Percentiles rank a stretch among this genome's conserved stretches.
Evolutionary conservation across 352 stramenopile species (phyloP).

Genomic region (Pelagophyceae sp.): DNA sequence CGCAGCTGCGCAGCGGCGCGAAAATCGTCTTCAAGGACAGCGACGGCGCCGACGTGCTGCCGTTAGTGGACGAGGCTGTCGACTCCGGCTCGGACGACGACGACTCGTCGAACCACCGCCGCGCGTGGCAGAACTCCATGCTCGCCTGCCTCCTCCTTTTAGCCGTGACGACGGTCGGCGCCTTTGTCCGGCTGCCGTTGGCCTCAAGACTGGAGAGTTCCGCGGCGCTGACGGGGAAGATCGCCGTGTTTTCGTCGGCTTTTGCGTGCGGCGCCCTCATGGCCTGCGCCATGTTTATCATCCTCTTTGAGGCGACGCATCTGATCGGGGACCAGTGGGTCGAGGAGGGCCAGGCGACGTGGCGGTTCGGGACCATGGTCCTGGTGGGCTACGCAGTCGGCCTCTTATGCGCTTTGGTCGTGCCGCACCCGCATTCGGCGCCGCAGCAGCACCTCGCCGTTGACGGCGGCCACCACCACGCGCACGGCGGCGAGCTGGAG

Average conservation of each 20-base stretch:
- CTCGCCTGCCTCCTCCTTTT: no score
- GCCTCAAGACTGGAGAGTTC: no score
- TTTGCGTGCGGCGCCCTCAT: constrained; percentile 60
- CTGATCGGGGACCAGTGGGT: constrained; percentile 45
- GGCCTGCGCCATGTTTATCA: constrained; percentile 59
- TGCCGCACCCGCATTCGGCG: background rate
- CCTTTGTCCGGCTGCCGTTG: no score
- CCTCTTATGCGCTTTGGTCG: constrained; percentile 43
- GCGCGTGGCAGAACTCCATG: no score
- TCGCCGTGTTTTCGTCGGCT: constrained; percentile 32
- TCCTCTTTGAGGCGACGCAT: constrained; percentile 59
- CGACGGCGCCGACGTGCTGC: no score
- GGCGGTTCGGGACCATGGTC: constrained; percentile 54
- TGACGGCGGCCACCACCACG: background rate
- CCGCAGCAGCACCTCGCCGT: background rate
- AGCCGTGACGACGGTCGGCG: no score
- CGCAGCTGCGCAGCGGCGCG: no score
- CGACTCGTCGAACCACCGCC: no score
- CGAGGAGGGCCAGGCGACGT: constrained; percentile 38
- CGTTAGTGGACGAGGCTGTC: no score
- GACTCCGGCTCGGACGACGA: no score
- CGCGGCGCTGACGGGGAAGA: no score
- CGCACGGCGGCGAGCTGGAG: background rate
- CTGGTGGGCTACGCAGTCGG: constrained; percentile 56
- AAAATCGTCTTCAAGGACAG: no score